Evolutionary conservation across 345 rosid species (phyloP).

Genomic region (Luvunga scandens): DNA sequence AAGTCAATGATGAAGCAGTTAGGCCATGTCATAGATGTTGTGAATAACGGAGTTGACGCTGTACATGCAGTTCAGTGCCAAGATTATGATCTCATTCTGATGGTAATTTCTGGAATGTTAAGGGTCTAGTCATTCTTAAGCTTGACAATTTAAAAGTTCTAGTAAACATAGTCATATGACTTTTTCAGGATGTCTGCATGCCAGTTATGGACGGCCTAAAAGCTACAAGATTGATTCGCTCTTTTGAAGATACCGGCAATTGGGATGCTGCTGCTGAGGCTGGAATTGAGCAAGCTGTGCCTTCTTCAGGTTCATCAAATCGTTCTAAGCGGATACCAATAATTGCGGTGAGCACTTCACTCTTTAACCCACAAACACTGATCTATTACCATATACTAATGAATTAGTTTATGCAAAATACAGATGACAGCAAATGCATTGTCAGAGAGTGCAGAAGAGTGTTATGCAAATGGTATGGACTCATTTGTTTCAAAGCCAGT

Average conservation of each 20-base stretch:
- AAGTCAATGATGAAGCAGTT: constrained; percentile 83
- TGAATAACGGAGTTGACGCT: constrained; percentile 83
- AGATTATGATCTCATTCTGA: constrained; percentile 68
- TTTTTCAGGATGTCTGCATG: constrained; percentile 90
- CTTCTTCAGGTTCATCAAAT: constrained; percentile 24
- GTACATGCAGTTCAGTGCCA: constrained; percentile 49
- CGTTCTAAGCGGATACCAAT: constrained; percentile 52
- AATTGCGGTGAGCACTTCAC: constrained; percentile 62
- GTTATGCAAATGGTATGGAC: constrained; percentile 90
- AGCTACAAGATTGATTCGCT: constrained; percentile 89
- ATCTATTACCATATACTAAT: neutral
- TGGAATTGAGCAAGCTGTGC: constrained; percentile 47
- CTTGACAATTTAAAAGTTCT: neutral
- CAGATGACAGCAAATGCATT: constrained; percentile 97
- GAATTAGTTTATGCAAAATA: constrained; percentile 17
- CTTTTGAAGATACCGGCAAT: constrained; percentile 74
- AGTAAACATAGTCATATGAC: neutral
- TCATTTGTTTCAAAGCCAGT: constrained; percentile 92
- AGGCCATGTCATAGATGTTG: constrained; percentile 72
- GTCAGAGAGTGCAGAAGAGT: constrained; percentile 89
- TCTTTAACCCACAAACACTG: neutral
- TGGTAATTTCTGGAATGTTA: constrained; percentile 44
- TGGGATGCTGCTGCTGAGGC: constrained; percentile 81
- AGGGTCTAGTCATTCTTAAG: neutral
- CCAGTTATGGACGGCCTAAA: constrained; percentile 89